A percentile compares a stretch with the other conserved stretches of the same genome.
These are phyloP conservation scores for Beauveria varroae DNA, from an alignment of 2,329 filamentous ascomycete genomes.

Conservation along the genomic window DNA sequence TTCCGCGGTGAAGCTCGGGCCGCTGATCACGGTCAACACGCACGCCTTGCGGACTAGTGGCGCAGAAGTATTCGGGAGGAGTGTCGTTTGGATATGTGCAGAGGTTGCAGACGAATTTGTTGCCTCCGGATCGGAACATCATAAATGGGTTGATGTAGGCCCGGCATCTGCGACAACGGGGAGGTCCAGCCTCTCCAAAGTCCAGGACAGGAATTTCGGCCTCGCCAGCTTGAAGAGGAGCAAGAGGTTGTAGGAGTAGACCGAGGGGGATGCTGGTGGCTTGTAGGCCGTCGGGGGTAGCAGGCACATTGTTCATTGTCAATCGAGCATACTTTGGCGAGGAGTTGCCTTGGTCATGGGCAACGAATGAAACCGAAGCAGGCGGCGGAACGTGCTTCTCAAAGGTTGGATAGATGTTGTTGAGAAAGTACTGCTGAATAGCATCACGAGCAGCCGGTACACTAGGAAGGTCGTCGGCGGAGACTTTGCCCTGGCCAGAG, in stretches of 20 bases:
- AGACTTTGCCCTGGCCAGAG: conserved; percentile 49
- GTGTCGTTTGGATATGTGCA: conserved; percentile 97
- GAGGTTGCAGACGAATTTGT: conserved; percentile 96
- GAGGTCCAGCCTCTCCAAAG: conserved; percentile 86
- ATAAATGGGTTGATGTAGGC: conserved; percentile 99
- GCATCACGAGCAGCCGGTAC: conserved; percentile 78
- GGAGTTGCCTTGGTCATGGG: conserved; percentile 93
- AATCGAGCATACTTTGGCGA: conserved; percentile 90
- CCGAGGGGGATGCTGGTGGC: conserved; percentile 81
- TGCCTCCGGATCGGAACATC: conserved; percentile 89
- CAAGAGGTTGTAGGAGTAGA: conserved; percentile 81
- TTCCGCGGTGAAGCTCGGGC: conserved; percentile 83
- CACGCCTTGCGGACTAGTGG: conserved; percentile 77
- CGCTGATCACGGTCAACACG: conserved; percentile 83
- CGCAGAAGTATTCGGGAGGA: conserved; percentile 83
- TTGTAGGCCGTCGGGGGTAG: conserved; percentile 68
- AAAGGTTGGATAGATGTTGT: conserved; percentile 88
- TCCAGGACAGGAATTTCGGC: conserved; percentile 84
- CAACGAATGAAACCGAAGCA: conserved; percentile 79
- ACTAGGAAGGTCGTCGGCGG: conserved; percentile 88
- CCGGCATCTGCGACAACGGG: conserved; percentile 84
- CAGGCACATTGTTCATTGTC: conserved; percentile 88
- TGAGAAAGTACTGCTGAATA: conserved; percentile 75
- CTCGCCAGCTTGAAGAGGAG: conserved; percentile 75
- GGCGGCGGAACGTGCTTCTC: conserved; percentile 89